phyloP scores from a whole-genome alignment of 345 rosid genomes.

The Cardamine chenopodiifolia region DNA sequence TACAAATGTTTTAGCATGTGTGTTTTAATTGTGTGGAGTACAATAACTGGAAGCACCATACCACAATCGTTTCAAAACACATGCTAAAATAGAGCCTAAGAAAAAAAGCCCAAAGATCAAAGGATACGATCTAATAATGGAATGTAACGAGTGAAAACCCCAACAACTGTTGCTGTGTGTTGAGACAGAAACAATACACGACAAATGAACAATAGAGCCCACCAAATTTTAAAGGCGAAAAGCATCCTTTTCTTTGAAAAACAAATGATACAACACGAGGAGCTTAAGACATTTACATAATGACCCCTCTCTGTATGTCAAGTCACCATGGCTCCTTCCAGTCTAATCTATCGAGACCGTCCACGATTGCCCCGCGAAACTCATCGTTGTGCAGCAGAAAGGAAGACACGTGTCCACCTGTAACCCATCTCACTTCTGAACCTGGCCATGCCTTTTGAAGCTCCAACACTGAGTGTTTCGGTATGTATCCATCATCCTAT shows the following conservation, averaged over 20 bases:
- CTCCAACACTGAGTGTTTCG: conserved; percentile 89
- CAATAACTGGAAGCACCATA: background rate
- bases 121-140: background rate
- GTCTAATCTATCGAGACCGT: conserved; percentile 69
- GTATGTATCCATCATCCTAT: conserved; percentile 98
- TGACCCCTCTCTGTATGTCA: background rate
- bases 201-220: background rate
- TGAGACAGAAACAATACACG: conserved; percentile 11
- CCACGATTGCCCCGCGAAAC: conserved; percentile 85
- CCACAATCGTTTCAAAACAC: conserved; percentile 3
- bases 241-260: background rate
- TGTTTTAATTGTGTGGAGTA: background rate
- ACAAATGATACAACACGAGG: conserved; percentile 27
- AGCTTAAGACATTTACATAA: conserved; percentile 35
- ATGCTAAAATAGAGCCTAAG: background rate
- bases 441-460: conserved; percentile 99
- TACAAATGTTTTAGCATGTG: background rate
- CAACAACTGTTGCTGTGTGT: background rate
- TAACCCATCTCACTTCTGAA: conserved; percentile 99
- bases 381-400: conserved; percentile 77
- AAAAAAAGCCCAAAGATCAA: background rate
- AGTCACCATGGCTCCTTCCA: conserved; percentile 82
- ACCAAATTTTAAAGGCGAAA: background rate
- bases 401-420: conserved; percentile 94
- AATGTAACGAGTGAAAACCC: background rate